phyloP scores from a whole-genome alignment of 495 filamentous ascomycete genomes.

The Lentithecium fluviatile region DNA sequence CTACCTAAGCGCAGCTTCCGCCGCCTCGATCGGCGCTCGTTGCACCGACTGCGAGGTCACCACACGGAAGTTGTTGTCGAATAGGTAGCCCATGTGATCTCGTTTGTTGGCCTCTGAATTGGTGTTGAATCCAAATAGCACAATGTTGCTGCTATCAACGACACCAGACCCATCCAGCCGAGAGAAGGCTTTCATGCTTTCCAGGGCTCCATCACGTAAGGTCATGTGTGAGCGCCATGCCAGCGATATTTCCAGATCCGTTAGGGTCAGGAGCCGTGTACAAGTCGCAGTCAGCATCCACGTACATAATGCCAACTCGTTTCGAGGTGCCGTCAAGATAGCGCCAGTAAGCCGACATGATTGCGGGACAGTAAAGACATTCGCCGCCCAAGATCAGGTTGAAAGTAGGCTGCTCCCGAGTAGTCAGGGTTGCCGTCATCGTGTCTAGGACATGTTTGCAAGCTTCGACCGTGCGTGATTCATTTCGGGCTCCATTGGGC shows the following conservation, averaged over 20 bases:
- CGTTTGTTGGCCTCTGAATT: conserved; percentile 21
- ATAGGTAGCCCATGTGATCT: conserved; percentile 24
- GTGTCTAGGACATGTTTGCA: conserved; percentile 14
- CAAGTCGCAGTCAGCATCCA: conserved; percentile 24
- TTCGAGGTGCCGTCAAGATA: conserved; percentile 2
- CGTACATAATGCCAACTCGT: conserved; percentile 26
- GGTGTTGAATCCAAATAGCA: conserved; percentile 25
- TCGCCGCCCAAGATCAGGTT: conserved; percentile 20
- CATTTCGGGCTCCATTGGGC: conserved; percentile 26
- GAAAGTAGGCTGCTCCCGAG: neutral
- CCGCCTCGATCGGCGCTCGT: neutral
- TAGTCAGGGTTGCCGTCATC: neutral
- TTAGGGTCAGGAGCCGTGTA: conserved; percentile 18
- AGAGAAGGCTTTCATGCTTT: conserved; percentile 26
- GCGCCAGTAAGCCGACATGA: conserved; percentile 22
- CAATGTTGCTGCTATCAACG: conserved; percentile 24
- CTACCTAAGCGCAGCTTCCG: conserved; percentile 13
- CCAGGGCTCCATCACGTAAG: conserved; percentile 19
- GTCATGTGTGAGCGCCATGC: conserved; percentile 32
- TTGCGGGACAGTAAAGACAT: conserved; percentile 21
- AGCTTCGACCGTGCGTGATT: conserved; percentile 17
- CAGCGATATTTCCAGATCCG: conserved; percentile 23
- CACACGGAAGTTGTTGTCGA: conserved; percentile 26
- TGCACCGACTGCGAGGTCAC: conserved; percentile 23
- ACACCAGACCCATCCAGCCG: conserved; percentile 22